A percentile compares a stretch with the other conserved stretches of the same genome.
These are phyloP conservation scores for Teratosphaeria zuluensis DNA, from an alignment of 2,329 filamentous ascomycete species.

Conservation along the genomic window DNA sequence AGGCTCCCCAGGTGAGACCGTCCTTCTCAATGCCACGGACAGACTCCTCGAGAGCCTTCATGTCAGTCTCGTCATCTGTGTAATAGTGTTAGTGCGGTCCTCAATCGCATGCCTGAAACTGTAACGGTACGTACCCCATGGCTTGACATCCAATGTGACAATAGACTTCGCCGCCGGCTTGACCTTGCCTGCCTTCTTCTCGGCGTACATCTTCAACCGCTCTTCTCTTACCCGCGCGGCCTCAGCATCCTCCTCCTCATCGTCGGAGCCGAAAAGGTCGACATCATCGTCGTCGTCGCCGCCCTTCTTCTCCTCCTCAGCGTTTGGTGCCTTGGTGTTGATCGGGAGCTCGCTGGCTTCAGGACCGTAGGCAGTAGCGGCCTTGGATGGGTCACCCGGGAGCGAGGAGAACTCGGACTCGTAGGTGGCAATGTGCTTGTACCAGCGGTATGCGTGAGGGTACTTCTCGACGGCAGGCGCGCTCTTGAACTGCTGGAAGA, in stretches of 20 bases:
- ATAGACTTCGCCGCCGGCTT: slow-evolving; percentile 94
- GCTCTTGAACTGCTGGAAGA: slow-evolving; percentile 78
- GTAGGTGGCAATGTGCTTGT: slow-evolving; percentile 94
- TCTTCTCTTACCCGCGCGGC: slow-evolving; percentile 75
- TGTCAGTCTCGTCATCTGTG: slow-evolving; percentile 67
- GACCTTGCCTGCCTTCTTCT: slow-evolving; percentile 90
- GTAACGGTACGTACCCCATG: slow-evolving; percentile 66
- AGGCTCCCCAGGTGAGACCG: slow-evolving; percentile 90
- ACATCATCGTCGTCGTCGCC: slow-evolving; percentile 66
- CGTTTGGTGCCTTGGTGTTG: slow-evolving; percentile 70
- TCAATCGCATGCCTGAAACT: background rate
- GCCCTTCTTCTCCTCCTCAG: slow-evolving; percentile 46
- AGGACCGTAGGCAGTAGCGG: slow-evolving; percentile 84
- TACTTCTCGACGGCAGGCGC: slow-evolving; percentile 75
- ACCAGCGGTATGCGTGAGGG: slow-evolving; percentile 93
- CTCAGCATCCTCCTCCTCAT: slow-evolving; percentile 89
- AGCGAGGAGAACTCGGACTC: slow-evolving; percentile 87
- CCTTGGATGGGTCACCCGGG: slow-evolving; percentile 80
- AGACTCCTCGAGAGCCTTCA: slow-evolving; percentile 67
- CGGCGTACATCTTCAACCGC: slow-evolving; percentile 84
- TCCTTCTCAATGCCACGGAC: slow-evolving; percentile 83
- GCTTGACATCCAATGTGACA: slow-evolving; percentile 93
- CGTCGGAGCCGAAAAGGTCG: slow-evolving; percentile 87
- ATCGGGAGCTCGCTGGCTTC: slow-evolving; percentile 66
- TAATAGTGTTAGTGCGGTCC: slow-evolving; percentile 13